These are phyloP conservation scores for Apophysomyces ossiformis DNA, from an alignment of 371 early-diverging fungal genomes.

Conservation along the genomic window DNA sequence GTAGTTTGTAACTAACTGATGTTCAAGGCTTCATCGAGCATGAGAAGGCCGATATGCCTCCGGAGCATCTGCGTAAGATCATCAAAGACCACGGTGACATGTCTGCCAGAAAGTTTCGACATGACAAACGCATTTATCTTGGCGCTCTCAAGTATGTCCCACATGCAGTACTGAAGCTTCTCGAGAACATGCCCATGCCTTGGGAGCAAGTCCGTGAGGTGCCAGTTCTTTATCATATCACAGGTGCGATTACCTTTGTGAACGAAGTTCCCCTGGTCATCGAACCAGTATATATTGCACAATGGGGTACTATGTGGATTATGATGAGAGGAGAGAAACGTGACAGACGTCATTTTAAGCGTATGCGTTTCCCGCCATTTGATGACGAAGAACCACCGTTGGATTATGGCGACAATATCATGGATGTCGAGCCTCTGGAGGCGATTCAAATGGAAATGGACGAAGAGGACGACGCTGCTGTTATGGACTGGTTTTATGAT, in stretches of 20 bases:
- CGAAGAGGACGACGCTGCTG: constrained; percentile 92
- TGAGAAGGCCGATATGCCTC: constrained; percentile 95
- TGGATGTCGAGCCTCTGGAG: constrained; percentile 97
- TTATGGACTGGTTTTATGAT: constrained; percentile 98
- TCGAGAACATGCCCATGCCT: constrained; percentile 99
- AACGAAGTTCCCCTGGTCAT: constrained; percentile 96
- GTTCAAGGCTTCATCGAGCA: constrained; percentile 66
- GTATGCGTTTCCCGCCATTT: constrained; percentile 98
- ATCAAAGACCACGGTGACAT: constrained; percentile 99
- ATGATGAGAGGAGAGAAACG: constrained; percentile 99
- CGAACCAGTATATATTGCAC: constrained; percentile 95
- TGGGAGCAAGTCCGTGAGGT: constrained; percentile 99
- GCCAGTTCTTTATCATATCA: constrained; percentile 96
- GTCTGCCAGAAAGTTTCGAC: constrained; percentile 95
- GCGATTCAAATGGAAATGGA: constrained; percentile 99
- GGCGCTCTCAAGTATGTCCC: constrained; percentile 99
- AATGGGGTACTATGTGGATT: constrained; percentile 99
- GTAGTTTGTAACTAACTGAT: background rate
- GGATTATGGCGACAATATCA: constrained; percentile 97
- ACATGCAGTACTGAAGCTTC: constrained; percentile 96
- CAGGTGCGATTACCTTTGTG: constrained; percentile 98
- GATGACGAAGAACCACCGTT: constrained; percentile 98
- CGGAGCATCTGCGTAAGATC: constrained; percentile 96
- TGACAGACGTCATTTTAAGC: constrained; percentile 97
- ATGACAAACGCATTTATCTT: constrained; percentile 96